Base-by-base conservation (phyloP, 2,329 filamentous ascomycete species). In the Phaeosphaeriaceae sp. region DNA sequence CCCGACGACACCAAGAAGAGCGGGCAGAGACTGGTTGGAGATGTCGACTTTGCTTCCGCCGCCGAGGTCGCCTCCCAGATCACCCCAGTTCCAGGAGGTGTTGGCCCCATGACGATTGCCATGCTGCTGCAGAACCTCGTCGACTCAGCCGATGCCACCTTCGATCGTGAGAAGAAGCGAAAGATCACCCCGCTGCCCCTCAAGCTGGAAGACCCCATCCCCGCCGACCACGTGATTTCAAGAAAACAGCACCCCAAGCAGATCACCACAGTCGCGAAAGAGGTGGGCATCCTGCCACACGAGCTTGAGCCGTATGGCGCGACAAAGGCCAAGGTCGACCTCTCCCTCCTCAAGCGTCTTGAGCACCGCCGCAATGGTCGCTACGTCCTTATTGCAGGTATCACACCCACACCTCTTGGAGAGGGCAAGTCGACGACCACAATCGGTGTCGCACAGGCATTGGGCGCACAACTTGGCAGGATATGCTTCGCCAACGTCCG, bases 381-480 rank as follows among this genome's bases (percentile, higher is more conserved):
- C 62, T 99, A 98, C 76, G 87, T 99, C 65, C 87, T 98, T 35
- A 91, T 99, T 21, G 94, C 93, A 55, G 95, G 95, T 64, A 98
- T 99, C 67, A 99, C 95, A 0, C 95, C 95, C 1, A 99, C 95
- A 8, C 95, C 95, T 23, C 87, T 99, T 7, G 95, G 95, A 17
- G 95, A 99, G 83, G 95, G 95, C 69, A 99, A 99, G 82, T 98
- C 95, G 11, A 99, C 95, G 1, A 99, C 95, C 1, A 99, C 95
- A 8, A 92, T 99, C 84, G 95, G 95, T 76, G 84, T 99, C 52
- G 93, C 93, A 6, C 95, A 99, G 79, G 95, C 95, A 35, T 83
- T 99, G 50, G 93, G 93, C 56, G 95, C 90, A 42, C 94, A 98
- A 70, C 83, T 98, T 51, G 91, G 91, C 67, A 91, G 91, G 58